Base-by-base conservation (phyloP, 805 yeast genomes). In the Pichia heedii region DNA sequence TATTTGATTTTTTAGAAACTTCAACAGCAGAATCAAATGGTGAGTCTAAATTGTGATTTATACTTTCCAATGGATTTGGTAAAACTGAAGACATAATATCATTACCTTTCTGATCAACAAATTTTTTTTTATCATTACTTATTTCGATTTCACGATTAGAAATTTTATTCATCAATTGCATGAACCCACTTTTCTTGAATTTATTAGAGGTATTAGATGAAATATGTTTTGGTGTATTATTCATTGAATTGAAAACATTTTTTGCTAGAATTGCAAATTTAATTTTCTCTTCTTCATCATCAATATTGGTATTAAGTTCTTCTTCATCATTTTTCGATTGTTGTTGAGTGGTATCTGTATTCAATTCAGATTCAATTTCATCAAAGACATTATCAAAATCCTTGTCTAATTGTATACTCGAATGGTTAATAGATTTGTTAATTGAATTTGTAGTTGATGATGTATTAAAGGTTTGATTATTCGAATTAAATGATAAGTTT, bases 141-240 rank as follows among this genome's bases (percentile, higher is more conserved):
- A 70, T 50, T 43, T 66, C 70, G 35, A 70, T 68, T 47, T 67
- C 57, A 39, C 69, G 59, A 13, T 55, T 56, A 16, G 69, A 60
- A 9, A 70, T 66, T 47, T 49, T 54, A 29, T 59, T 51, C 75
- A 70, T 70, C 27, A 70, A 53, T 43, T 66, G 65, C 43, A 70
- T 50, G 42, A 70, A 70, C 16, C 58, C 58, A 9, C 71, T 66
- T 40, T 65, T 62, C 50, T 62, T 58, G 49, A 70, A 68, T 48
- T 70, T 70, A 22, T 45, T 39, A 2, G 56, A 50, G 1, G 71
- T 66, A 13, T 55, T 54, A 4, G 45, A 44, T 13, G 69, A 58
- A 1, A 57, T 48, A 8, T 50, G 41, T 27, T 44, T 40, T 24
- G 61, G 54, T 1, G 62, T 51, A 22, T 55, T 53, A n/a, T 60